Evolutionary conservation across 2,329 filamentous ascomycete species (phyloP).

Genomic region (Fusarium nematophilum): DNA sequence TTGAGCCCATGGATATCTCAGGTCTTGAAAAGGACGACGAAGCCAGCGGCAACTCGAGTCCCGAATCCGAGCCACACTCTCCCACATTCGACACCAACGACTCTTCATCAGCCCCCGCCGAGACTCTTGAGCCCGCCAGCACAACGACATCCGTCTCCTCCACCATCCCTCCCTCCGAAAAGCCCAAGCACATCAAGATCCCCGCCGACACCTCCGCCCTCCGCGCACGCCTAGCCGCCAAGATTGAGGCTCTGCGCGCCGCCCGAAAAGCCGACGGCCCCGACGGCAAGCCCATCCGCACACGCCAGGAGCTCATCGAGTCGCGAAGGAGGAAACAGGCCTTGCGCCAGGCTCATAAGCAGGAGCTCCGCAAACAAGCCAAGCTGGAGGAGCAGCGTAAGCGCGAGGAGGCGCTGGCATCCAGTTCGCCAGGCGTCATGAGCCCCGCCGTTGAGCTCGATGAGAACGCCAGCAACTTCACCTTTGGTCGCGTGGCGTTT

Average conservation of each 20-base stretch:
- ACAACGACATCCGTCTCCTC: conserved; percentile 77
- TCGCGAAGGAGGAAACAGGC: conserved; percentile 87
- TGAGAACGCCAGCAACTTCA: conserved; percentile 74
- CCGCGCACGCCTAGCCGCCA: conserved; percentile 81
- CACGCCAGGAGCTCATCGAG: conserved; percentile 92
- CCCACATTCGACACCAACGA: conserved; percentile 69
- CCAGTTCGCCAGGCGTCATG: conserved; percentile 70
- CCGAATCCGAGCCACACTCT: conserved; percentile 61
- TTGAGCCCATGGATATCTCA: conserved; percentile 43
- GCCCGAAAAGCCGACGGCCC: conserved; percentile 87
- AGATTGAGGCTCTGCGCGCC: conserved; percentile 86
- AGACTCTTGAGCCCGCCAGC: conserved; percentile 62
- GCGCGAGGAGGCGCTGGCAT: conserved; percentile 71
- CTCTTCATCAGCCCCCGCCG: conserved; percentile 52
- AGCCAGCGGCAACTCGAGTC: conserved; percentile 58
- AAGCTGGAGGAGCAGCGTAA: conserved; percentile 82
- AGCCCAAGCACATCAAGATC: conserved; percentile 73
- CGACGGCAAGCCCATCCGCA: conserved; percentile 81
- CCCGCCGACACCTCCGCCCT: conserved; percentile 80
- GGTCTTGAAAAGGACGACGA: conserved; percentile 56
- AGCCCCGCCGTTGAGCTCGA: conserved; percentile 65
- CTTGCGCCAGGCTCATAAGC: conserved; percentile 87
- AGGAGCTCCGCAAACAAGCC: conserved; percentile 80
- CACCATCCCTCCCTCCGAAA: conserved; percentile 68
- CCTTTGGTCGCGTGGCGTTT: conserved; percentile 93